A percentile compares a stretch with the other conserved stretches of the same genome.
Evolutionary conservation across 192 early-diverging fungal genomes (phyloP).

Genomic region (Backusella circina): DNA sequence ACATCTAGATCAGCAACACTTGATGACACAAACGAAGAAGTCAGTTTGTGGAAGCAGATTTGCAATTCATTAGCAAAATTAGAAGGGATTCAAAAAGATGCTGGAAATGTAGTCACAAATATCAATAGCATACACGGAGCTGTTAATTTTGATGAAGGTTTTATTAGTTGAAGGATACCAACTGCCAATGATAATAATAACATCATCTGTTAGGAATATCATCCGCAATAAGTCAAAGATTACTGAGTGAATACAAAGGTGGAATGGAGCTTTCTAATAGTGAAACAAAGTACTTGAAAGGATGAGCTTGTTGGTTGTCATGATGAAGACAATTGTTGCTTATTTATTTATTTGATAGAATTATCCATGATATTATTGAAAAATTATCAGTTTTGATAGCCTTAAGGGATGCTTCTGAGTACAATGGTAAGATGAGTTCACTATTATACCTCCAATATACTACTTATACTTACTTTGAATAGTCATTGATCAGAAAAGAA

Average conservation of each 20-base stretch:
- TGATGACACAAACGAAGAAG: constrained; percentile 34
- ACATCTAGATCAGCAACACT: constrained; percentile 32
- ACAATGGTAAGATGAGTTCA: background rate
- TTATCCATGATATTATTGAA: constrained; percentile 26
- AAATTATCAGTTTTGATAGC: constrained; percentile 23
- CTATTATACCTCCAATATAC: background rate
- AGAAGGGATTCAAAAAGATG: constrained; percentile 31
- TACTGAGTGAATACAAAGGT: constrained; percentile 1
- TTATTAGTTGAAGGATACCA: background rate
- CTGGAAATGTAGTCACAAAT: constrained; percentile 22
- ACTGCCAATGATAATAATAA: background rate
- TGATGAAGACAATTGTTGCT: background rate
- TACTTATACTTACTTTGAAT: background rate
- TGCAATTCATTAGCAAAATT: constrained; percentile 33
- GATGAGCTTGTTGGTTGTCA: background rate
- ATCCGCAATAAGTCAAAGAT: background rate
- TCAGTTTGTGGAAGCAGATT: constrained; percentile 34
- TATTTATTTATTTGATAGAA: background rate
- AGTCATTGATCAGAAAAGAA: constrained; percentile 26
- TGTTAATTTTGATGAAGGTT: constrained; percentile 22
- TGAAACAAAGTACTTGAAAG: constrained; percentile 6
- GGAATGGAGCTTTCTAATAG: constrained; percentile 6
- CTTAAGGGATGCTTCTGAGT: constrained; percentile 18
- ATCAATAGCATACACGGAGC: constrained; percentile 27
- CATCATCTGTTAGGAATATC: constrained; percentile 1